Evolutionary conservation across 768 basidiomycete genomes (phyloP), one percentile per base, ranked within the genome.

Genomic region (Asterophora parasitica): DNA sequence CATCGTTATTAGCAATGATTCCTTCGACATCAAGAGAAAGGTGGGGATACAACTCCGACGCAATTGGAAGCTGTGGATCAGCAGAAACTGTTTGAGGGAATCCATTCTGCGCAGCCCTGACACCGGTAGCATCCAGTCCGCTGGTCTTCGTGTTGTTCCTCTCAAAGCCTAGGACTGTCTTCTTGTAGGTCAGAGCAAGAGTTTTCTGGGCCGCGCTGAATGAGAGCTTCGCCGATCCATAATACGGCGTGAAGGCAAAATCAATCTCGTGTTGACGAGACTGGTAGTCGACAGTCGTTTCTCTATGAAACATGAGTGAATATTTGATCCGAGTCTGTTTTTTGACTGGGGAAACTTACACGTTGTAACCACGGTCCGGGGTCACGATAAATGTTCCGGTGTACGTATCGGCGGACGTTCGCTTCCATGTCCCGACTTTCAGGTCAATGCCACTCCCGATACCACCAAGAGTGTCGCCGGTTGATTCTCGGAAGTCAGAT

Each of bases 371-470:
- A 27, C 79, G 70, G 55, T 81, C 79, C 10, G 78, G 77, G 38
- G 75, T 73, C 0, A 71, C 73, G 11, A 76, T 54, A 37, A 80
- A 60, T 1, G 72, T 74, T 10, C 78, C 79, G 0, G 62, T 58
- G 57, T 67, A 78, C 2, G 63, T 63, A 6, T 71, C 73, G 44
- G 71, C 53, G 1, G 52, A 39, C 3, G 48, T 44, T 30, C 23
- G 26, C 16, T 53, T 57, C 67, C 76, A 82, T 1, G 78, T 71
- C 3, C 74, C 73, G 4, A 51, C 65, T 61, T 82, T 76, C 47
- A 84, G 52, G 1, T 79, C 73, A 16, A 83, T 80, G 1, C 79
- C 80, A 44, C 80, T 81, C 13, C 82, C 82, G 15, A 83, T 72
- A 8, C 81, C 81, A 16, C 83, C 83, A 5, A 83, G 82, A 6